Conservation (phyloP, 129 eudicot species). For the Cynara cardunculus region DNA sequence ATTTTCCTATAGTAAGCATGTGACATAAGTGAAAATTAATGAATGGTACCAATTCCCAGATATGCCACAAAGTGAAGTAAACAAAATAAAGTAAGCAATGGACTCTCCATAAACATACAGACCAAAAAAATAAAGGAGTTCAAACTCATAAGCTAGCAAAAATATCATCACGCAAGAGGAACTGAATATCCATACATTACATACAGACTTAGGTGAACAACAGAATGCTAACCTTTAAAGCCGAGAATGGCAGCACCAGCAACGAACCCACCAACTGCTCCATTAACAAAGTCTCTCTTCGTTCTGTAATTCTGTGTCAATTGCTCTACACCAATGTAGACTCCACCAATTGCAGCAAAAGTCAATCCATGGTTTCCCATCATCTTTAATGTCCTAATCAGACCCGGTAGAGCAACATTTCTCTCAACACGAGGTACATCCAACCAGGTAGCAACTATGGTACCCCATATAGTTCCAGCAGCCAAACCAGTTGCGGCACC, state of each 20-base stretch:
- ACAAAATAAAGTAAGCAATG: not conserved
- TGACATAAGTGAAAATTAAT: not conserved
- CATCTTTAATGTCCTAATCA: conserved; percentile 81
- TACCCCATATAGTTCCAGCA: conserved; percentile 94
- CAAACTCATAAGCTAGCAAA: not conserved
- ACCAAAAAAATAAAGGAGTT: not conserved
- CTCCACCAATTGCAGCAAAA: conserved; percentile 94
- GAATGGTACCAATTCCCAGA: not conserved
- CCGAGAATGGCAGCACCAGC: conserved; percentile 92
- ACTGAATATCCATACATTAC: not conserved
- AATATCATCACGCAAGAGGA: not conserved
- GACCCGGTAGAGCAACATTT: conserved; percentile 81
- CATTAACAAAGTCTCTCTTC: conserved; percentile 89
- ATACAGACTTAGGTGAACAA: not conserved
- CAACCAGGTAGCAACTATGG: conserved; percentile 89
- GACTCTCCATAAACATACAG: not conserved
- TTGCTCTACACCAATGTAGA: conserved; percentile 91
- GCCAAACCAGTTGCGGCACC: conserved; percentile 73
- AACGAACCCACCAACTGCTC: conserved; percentile 93
- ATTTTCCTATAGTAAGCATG: not conserved
- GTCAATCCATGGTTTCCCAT: conserved; percentile 90
- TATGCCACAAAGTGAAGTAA: not conserved
- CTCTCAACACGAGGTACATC: conserved; percentile 99
- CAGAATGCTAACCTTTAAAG: conserved; percentile 50
- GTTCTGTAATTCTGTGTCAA: conserved; percentile 62